Evolutionary conservation across 2,329 filamentous ascomycete species (phyloP), one percentile per base, ranked within the genome.

Genomic region (Fusarium chaquense): DNA sequence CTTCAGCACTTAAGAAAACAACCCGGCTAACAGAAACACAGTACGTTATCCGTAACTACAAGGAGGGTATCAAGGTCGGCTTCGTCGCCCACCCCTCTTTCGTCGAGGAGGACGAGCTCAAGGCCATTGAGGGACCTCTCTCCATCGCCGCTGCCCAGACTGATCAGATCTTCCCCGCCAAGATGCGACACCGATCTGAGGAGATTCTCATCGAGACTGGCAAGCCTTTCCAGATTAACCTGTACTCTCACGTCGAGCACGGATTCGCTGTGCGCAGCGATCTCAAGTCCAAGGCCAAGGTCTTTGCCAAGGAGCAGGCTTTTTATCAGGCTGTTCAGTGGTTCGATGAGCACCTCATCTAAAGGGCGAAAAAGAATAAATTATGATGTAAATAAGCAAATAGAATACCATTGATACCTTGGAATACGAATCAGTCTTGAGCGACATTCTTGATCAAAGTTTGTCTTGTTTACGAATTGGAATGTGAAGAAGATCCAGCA

Each of bases 281-380:
- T 73, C 58, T 85, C 30, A 81, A 80, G 4, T 80, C 84, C 60
- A 80, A 81, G 22, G 70, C 75, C 58, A 80, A 87, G 75, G 88
- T 85, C 79, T 94, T 89, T 76, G 91, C 89, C 33, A 94, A 94
- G 84, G 91, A 95, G 81, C 86, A 89, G 77, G 92, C 93, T 1
- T 94, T 94, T 78, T 80, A 86, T 70, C 92, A 95, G 83, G 91
- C 92, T 28, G 85, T 93, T 54, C 80, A 84, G 61, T 96, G 91
- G 91, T 94, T 95, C 75, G 86, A 91, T 57, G 83, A 89, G 18
- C 82, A 76, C 53, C 62, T 80, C 24, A 12, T 50, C 12, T 67
- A 52, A 28, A 64, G 11, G 9, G 10, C 3, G n/a, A 1, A 47
- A 15, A 3, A 22, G 36, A 33, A 65, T 20, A 30, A 52, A 12